Percentiles rank a stretch among this genome's conserved stretches.
Evolutionary conservation across 768 basidiomycete genomes (phyloP).

Genomic region (Leccinum disarticulatum): DNA sequence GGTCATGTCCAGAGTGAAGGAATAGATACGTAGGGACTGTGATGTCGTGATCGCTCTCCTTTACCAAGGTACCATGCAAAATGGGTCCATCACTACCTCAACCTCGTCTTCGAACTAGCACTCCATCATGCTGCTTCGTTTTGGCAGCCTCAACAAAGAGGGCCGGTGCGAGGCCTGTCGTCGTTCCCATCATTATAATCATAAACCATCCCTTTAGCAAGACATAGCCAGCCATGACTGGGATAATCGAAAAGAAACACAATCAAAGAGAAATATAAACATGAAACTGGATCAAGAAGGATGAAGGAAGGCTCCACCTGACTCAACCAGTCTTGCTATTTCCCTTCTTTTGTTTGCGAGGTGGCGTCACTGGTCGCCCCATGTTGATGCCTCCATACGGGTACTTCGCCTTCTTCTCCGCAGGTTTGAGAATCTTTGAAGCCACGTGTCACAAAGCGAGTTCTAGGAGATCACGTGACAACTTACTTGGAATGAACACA

Average conservation of each 20-base stretch:
- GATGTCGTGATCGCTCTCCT: constrained; percentile 23
- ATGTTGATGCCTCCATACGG: constrained; percentile 85
- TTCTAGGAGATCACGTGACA: constrained; percentile 9
- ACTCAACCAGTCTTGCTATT: constrained; percentile 64
- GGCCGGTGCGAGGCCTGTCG: constrained; percentile 15
- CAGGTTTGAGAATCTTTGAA: constrained; percentile 91
- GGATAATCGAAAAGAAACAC: constrained; percentile 26
- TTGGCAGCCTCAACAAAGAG: constrained; percentile 10
- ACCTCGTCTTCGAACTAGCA: constrained; percentile 11
- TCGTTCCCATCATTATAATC: constrained; percentile 19
- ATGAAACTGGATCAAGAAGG: constrained; percentile 28
- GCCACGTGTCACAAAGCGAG: background rate
- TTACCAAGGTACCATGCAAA: constrained; percentile 23
- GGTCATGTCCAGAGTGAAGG: constrained; percentile 28
- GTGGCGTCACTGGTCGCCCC: constrained; percentile 89
- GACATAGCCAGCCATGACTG: constrained; percentile 27
- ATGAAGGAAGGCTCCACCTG: constrained; percentile 26
- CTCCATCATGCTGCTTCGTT: constrained; percentile 16
- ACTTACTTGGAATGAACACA: constrained; percentile 96
- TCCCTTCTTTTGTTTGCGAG: constrained; percentile 98
- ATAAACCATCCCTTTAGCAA: constrained; percentile 27
- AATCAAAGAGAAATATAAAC: constrained; percentile 33
- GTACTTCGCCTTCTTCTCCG: constrained; percentile 97
- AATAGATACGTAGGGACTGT: constrained; percentile 35
- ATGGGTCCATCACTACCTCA: constrained; percentile 23